phyloP scores from a whole-genome alignment of 2,329 filamentous ascomycete genomes.

The Fonsecaea nubica region DNA sequence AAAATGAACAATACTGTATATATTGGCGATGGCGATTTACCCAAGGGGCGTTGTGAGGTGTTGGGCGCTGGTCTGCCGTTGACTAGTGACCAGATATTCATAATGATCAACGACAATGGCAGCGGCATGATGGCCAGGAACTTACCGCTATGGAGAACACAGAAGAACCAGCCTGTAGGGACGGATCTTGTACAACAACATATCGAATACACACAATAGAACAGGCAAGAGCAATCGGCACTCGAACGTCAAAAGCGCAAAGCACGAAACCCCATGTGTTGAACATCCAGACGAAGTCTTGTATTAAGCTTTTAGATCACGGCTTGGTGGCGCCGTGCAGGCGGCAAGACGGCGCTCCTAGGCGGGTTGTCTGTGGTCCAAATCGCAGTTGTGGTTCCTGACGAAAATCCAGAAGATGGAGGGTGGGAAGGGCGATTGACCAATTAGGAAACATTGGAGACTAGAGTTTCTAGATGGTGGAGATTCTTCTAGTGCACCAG shows the following conservation, averaged over 20 bases:
- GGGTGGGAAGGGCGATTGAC: background rate
- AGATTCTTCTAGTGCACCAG: constrained; percentile 4
- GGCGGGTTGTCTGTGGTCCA: constrained; percentile 8
- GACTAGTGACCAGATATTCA: background rate
- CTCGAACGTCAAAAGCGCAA: background rate
- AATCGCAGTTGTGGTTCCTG: constrained; percentile 10
- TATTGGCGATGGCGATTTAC: constrained; percentile 22
- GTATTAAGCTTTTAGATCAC: background rate
- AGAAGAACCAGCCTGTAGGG: background rate
- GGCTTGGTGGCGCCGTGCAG: background rate
- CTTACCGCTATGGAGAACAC: background rate
- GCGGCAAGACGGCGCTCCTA: constrained; percentile 5
- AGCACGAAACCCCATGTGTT: background rate
- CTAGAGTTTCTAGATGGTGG: constrained; percentile 12
- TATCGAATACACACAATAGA: background rate
- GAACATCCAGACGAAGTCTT: background rate
- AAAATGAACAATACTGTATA: constrained; percentile 25
- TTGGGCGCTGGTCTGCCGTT: background rate
- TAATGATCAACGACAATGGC: constrained; percentile 1
- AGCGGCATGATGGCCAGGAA: background rate
- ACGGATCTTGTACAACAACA: background rate
- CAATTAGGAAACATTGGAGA: background rate
- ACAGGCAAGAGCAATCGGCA: background rate
- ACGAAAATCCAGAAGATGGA: constrained; percentile 1
- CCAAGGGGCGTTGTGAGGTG: constrained; percentile 22